Base-by-base conservation (phyloP, 2,329 filamentous ascomycete species). In the Aspergillus udagawae region DNA sequence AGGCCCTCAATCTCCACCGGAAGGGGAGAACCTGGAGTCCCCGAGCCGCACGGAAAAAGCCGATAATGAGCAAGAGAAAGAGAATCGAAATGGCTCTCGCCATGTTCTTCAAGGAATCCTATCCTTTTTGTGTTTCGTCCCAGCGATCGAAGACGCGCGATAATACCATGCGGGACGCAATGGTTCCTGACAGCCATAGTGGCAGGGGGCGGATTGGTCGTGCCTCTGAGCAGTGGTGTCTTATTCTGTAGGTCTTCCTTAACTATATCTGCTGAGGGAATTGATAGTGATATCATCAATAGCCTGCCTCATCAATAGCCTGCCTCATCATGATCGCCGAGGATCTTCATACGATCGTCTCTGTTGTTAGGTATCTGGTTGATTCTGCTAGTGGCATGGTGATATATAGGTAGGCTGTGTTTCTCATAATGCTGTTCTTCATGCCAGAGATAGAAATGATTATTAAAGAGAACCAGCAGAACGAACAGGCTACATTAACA, bases 221-320 rank as follows among this genome's bases (percentile, higher is more conserved):
- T 86, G 0, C 90, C 91, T 0, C 83, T 93, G 75, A 90, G 90
- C 0, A 90, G 87, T 17, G 83, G 86, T 8, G 90, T 94, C 52
- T 83, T 93, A 50, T 86, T 91, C 63, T 89, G 86, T 88, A 72
- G 72, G 84, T 77, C 8, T 41, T 10, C n/a, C 12, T 58, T 21
- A 44, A 17, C 2, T 27, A 3, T 4, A 2, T 21, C 21, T 29
- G 12, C 41, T 20, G 9, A n/a, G 3, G 41, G 17, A n/a, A 3
- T 4, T 9, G n/a, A 3, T 20, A 41, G 27, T 53, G 23, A 53
- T 42, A 41, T 42, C 1, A 45, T 20, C 3, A 17, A 53, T n/a
- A 65, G 72, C 73, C 3, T 70, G 68, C 7, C 65, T 77, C 17
- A 59, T 60, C 2, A 65, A 53, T n/a, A 65, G 72, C 73, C 3